Base-by-base conservation (phyloP, 805 yeast species). In the Candida corydali region DNA sequence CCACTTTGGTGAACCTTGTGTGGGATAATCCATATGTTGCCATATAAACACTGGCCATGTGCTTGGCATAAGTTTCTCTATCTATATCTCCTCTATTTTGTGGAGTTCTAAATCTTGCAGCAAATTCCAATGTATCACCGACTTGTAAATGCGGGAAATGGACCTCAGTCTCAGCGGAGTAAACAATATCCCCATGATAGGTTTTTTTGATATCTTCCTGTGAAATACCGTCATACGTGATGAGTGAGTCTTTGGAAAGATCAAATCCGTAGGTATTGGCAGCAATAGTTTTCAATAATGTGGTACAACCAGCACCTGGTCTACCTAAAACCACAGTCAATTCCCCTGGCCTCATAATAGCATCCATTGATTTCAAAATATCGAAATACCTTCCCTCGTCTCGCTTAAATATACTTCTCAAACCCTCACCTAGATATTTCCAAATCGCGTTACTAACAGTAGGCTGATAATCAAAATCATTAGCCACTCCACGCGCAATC, bases 311-410 rank as follows among this genome's bases (percentile, higher is more conserved):
- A 23, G 64, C 52, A 38, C 67, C 67, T 8, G 67, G 67, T 46
- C 65, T 51, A 30, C 67, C 67, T 34, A 61, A 52, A 3, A 61
- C 65, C 18, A 61, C 66, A 5, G 67, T 61, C 30, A 61, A 41
- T 39, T 60, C 64, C 40, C 67, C 67, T 1, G 67, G 63, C 19
- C 39, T 45, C 32, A 35, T 35, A 3, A 35, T 20, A 6, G 33
- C 86, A 49, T 79, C 83, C 82, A 78, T 78, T 18, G 81, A 68
- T 52, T 78, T 78, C 54, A 75, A 63, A 43, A 74, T 79, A 41
- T 72, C 73, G 42, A 74, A 77, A 41, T 47, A 45, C 26, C 41
- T 43, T 19, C 41, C 39, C 12, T 43, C 41, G 33, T 40, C 43
- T 5, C 24, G 32, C 17, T 36, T 36, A n/a, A 22, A 24, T n/a